A percentile compares a stretch with the other conserved stretches of the same genome.
phyloP scores from a whole-genome alignment of 257 asterid species.

The Prunella vulgaris region DNA sequence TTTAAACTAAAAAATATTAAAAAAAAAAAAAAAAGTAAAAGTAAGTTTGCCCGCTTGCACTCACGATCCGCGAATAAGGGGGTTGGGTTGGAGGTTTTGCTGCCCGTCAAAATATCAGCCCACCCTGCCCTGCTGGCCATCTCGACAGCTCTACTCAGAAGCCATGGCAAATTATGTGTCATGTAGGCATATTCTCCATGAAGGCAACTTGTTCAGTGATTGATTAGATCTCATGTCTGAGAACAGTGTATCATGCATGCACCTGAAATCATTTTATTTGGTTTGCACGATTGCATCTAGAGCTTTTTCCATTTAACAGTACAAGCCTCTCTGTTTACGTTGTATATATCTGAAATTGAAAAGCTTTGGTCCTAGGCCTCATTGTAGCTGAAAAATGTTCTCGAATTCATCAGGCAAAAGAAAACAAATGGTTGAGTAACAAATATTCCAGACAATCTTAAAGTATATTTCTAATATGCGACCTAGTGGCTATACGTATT shows the following conservation, averaged over 20 bases:
- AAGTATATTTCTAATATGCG: background rate
- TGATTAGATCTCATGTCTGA: background rate
- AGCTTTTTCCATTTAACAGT: background rate
- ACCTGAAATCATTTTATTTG: background rate
- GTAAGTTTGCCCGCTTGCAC: too few species aligned
- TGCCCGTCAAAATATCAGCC: too few species aligned
- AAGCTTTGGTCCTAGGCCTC: background rate
- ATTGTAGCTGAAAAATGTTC: background rate
- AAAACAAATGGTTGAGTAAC: background rate
- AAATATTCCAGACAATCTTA: background rate
- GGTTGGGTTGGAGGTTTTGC: too few species aligned
- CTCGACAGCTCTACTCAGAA: too few species aligned
- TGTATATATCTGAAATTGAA: background rate
- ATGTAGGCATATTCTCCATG: background rate
- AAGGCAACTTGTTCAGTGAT: background rate
- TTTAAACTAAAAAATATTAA: too few species aligned
- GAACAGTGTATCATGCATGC: background rate
- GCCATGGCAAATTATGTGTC: background rate
- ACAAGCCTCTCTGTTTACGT: background rate
- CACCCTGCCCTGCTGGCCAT: too few species aligned
- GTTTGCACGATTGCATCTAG: background rate
- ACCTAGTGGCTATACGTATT: background rate
- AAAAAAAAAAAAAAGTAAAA: too few species aligned
- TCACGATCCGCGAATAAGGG: too few species aligned
- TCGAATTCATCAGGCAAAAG: background rate